Evolutionary conservation across 2,329 filamentous ascomycete species (phyloP), one percentile per base, ranked within the genome.

Genomic region (Trichoderma brevicompactum): DNA sequence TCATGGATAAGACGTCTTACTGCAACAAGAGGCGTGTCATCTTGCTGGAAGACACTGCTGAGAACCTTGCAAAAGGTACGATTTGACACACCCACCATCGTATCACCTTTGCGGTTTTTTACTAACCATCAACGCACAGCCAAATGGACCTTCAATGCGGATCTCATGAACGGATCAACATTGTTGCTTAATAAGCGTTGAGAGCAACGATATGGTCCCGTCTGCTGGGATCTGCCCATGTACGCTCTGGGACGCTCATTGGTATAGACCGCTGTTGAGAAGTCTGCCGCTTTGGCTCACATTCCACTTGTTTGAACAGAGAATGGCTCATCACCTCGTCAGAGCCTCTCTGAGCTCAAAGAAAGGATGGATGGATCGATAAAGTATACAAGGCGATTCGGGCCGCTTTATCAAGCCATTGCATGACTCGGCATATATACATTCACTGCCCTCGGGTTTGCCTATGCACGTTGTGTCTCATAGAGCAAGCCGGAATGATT

Each of bases 1-100:
- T 99, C 74, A 92, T 99, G 88, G 94, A 99, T 78, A 98, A 97
- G 84, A 99, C 94, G 4, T 87, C 93, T 0, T 99, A 99, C 77
- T 99, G 96, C 81, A 97, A 92, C 77, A 94, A 95, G 78, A 86
- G 95, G 62, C 86, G 95, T 50, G 85, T 97, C 28, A 97, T 98
- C 69, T 77, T 99, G 9, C 83, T 99, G 19, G 92, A 93, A 64
- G 92, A 97, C 72, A 98, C 95, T 2, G 95, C 95, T 0, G 91
- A 97, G 70, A 97, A 96, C 72, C 81, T 99, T 60, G 93, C 91
- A 71, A 89, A 92, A 75, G 91, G 94, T 95, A 83, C 43, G 68
- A 65, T 7, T 12, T 8, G 19, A n/a, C 7, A 43, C 10, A 5
- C 15, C n/a, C 23, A 19, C 28, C 9, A 7, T 15, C n/a, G 7